Conservation (phyloP, 169 alveolate genomes). For the Cryptosporidium meleagridis region DNA sequence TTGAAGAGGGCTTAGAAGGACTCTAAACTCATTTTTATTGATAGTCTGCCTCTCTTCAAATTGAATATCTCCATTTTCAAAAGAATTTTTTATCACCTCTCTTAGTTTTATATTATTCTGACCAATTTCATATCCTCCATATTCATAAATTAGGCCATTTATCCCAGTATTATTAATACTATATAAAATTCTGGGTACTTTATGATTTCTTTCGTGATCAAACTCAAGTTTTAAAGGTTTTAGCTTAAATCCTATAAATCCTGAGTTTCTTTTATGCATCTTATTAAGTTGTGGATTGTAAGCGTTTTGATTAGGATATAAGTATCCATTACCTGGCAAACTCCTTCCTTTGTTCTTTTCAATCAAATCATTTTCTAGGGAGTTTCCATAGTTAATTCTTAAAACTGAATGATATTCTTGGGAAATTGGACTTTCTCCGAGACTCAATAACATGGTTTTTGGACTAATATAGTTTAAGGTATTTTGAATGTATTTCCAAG, state of each 20-base stretch:
- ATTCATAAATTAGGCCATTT: conserved; percentile 31
- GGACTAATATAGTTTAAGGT: conserved; percentile 45
- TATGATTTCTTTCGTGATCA: background rate
- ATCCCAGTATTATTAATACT: conserved; percentile 23
- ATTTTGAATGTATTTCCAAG: conserved; percentile 64
- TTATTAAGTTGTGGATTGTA: background rate
- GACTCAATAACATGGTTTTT: conserved; percentile 8
- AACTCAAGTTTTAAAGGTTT: conserved; percentile 20
- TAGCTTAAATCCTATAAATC: conserved; percentile 32
- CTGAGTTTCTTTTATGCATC: conserved; percentile 10
- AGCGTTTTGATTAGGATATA: background rate
- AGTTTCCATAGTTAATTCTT: conserved; percentile 58
- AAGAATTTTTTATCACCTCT: conserved; percentile 6
- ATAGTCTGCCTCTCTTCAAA: background rate
- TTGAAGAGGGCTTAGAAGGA: background rate
- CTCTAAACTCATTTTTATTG: background rate
- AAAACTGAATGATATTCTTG: conserved; percentile 28
- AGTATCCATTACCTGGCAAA: background rate
- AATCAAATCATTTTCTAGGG: conserved; percentile 9
- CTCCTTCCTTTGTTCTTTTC: background rate
- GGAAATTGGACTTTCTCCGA: background rate
- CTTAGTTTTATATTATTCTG: background rate
- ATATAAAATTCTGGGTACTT: conserved; percentile 44
- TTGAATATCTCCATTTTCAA: background rate
- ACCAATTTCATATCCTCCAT: conserved; percentile 56